Percentiles rank a stretch among this genome's conserved stretches.
Conservation (phyloP, 345 rosid genomes). For the Brassica nigra region DNA sequence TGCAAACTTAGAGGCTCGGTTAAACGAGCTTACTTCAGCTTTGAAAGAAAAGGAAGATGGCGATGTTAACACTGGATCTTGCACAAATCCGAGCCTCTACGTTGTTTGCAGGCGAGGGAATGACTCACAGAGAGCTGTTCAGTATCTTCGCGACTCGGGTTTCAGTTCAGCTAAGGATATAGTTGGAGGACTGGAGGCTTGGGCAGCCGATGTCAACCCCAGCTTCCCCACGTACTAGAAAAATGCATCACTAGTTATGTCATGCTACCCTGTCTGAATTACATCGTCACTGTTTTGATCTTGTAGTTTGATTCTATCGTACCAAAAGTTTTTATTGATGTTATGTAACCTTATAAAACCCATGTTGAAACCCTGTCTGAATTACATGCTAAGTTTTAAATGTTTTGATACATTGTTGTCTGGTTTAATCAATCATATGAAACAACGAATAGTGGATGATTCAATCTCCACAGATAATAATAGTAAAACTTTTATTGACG, state of each 20-base stretch:
- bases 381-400: not conserved
- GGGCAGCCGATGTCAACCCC: constrained; percentile 82
- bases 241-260: constrained; percentile 22
- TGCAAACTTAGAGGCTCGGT: constrained; percentile 58
- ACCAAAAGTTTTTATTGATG: not conserved
- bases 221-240: constrained; percentile 72
- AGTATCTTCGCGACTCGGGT: constrained; percentile 62
- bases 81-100: constrained; percentile 49
- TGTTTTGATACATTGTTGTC: not conserved
- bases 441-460: not conserved
- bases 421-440: not conserved
- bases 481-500: not conserved
- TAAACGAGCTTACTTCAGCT: constrained; percentile 64
- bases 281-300: not conserved
- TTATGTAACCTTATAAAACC: not conserved
- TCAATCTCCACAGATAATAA: not conserved
- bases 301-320: not conserved
- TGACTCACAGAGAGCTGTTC: constrained; percentile 91
- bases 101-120: constrained; percentile 90
- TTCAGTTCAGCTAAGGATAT: constrained; percentile 69
- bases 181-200: constrained; percentile 78
- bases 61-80: constrained; percentile 21
- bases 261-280: not conserved
- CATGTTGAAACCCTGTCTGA: not conserved
- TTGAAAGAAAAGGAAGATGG: constrained; percentile 51